These are phyloP conservation scores for Phascolomyces articulosus DNA, from an alignment of 371 early-diverging fungal genomes.

Conservation along the genomic window DNA sequence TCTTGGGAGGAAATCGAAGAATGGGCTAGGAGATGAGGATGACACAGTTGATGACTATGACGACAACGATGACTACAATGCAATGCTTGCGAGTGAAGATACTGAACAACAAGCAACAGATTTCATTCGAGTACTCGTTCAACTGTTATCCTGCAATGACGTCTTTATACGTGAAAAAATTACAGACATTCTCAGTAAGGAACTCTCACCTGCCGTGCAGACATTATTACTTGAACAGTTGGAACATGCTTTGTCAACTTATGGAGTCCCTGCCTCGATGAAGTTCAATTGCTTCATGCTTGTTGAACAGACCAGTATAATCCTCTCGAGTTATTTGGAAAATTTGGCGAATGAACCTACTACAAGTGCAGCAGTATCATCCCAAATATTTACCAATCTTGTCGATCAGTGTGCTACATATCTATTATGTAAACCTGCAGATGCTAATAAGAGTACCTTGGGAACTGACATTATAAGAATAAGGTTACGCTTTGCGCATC, in stretches of 20 bases:
- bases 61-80: not conserved
- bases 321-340: slow-evolving; percentile 80
- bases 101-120: slow-evolving; percentile 57
- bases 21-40: not conserved
- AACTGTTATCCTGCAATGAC: slow-evolving; percentile 79
- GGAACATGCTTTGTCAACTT: slow-evolving; percentile 65
- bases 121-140: slow-evolving; percentile 82
- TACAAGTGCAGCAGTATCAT: slow-evolving; percentile 58
- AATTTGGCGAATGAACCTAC: slow-evolving; percentile 54
- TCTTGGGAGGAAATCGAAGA: not conserved
- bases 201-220: slow-evolving; percentile 77
- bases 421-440: slow-evolving; percentile 31
- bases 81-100: not conserved
- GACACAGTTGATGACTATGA: not conserved
- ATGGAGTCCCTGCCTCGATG: slow-evolving; percentile 66
- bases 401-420: slow-evolving; percentile 78
- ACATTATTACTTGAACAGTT: slow-evolving; percentile 76
- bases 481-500: slow-evolving; percentile 81
- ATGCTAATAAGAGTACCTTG: slow-evolving; percentile 60
- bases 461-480: slow-evolving; percentile 64
- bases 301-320: slow-evolving; percentile 83
- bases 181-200: slow-evolving; percentile 82
- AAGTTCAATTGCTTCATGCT: slow-evolving; percentile 66
- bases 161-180: slow-evolving; percentile 84
- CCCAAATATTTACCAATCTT: slow-evolving; percentile 78